These are phyloP conservation scores for Wickerhamiella infanticola DNA, from an alignment of 1,139 yeast genomes.

Conservation along the genomic window DNA sequence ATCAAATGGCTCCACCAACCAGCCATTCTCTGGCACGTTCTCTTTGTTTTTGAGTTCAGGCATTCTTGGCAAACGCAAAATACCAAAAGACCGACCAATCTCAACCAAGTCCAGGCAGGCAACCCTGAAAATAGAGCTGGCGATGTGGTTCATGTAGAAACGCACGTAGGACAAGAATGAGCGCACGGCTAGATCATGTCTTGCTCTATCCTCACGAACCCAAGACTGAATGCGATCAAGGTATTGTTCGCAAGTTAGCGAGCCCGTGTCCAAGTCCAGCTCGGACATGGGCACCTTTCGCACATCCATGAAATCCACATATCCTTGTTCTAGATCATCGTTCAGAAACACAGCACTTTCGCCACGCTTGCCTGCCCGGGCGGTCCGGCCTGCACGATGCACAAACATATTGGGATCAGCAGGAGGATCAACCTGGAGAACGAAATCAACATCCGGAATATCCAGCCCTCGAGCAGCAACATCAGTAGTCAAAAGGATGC, in stretches of 20 bases:
- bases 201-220: constrained; percentile 55
- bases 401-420: constrained; percentile 62
- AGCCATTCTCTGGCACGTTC: constrained; percentile 36
- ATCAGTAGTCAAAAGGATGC: constrained; percentile 69
- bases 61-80: constrained; percentile 80
- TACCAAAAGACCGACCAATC: constrained; percentile 61
- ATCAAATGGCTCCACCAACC: constrained; percentile 44
- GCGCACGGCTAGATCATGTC: constrained; percentile 65
- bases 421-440: constrained; percentile 63
- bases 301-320: constrained; percentile 63
- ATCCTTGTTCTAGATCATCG: constrained; percentile 58
- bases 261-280: constrained; percentile 8
- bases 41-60: constrained; percentile 54
- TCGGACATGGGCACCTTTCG: constrained; percentile 43
- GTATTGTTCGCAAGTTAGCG: constrained; percentile 6
- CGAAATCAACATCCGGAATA: constrained; percentile 71
- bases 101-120: constrained; percentile 56
- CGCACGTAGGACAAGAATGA: constrained; percentile 74
- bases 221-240: constrained; percentile 32
- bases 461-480: constrained; percentile 97
- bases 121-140: constrained; percentile 73
- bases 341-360: constrained; percentile 22
- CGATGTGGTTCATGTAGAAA: constrained; percentile 81
- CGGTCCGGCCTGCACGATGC: constrained; percentile 93
- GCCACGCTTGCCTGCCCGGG: constrained; percentile 80